Conservation (phyloP, 1,139 yeast species). For the Zygosaccharomyces pseudobailii region DNA sequence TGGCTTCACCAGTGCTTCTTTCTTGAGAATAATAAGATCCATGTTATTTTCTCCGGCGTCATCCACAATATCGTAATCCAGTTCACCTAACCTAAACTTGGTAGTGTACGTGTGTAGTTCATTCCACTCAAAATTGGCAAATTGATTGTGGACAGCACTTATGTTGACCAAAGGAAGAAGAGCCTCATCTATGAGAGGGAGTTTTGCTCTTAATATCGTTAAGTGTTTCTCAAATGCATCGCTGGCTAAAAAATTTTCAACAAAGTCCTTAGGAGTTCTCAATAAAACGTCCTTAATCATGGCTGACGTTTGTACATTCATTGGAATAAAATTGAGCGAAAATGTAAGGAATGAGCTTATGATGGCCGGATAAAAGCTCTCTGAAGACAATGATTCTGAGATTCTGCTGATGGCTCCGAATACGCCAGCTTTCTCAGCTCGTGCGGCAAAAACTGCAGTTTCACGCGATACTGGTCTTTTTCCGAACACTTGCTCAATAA, state of each 20-base stretch:
- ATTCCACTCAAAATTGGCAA: conserved; percentile 61
- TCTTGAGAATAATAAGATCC: conserved; percentile 38
- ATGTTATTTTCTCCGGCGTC: conserved; percentile 20
- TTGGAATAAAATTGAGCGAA: conserved; percentile 56
- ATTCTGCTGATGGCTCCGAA: conserved; percentile 43
- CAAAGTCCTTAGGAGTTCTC: conserved; percentile 51
- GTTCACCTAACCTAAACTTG: conserved; percentile 30
- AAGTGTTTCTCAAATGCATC: conserved; percentile 53
- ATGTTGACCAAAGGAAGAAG: conserved; percentile 59
- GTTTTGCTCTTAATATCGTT: conserved; percentile 61
- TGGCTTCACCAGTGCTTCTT: conserved; percentile 39
- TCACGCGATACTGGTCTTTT: conserved; percentile 18
- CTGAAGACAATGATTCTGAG: conserved; percentile 45
- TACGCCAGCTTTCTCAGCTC: conserved; percentile 45
- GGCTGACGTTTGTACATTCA: conserved; percentile 51
- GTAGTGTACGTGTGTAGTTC: conserved; percentile 58
- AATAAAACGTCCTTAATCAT: conserved; percentile 49
- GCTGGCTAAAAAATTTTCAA: conserved; percentile 55
- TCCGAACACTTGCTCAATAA: conserved; percentile 29
- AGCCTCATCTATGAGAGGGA: conserved; percentile 51
- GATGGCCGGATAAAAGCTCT: conserved; percentile 52
- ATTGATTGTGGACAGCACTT: conserved; percentile 57
- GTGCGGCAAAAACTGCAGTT: conserved; percentile 38
- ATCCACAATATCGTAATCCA: conserved; percentile 34
- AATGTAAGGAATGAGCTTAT: conserved; percentile 56